Conservation (phyloP, 768 basidiomycete genomes). For the Leccinum aurantiacum region DNA sequence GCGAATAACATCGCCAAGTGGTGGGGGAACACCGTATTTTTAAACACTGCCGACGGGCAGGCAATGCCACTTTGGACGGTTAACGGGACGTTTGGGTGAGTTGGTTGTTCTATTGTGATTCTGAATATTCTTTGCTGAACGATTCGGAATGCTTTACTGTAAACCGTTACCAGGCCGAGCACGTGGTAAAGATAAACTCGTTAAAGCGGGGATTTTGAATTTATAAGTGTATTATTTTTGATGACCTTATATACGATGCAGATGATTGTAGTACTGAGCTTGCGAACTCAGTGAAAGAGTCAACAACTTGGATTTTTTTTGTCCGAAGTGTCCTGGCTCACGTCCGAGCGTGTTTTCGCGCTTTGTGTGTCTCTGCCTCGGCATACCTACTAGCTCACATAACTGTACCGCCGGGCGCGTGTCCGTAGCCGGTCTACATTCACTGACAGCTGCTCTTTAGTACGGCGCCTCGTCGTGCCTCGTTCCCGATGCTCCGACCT, state of each 20-base stretch:
- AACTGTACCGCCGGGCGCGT: too few species aligned
- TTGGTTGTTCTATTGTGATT: background rate
- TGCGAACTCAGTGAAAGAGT: background rate
- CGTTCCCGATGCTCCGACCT: too few species aligned
- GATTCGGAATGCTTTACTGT: conserved; percentile 36
- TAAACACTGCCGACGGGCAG: conserved; percentile 33
- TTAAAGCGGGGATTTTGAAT: background rate
- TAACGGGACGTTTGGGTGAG: conserved; percentile 32
- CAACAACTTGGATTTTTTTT: background rate
- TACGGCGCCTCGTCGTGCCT: too few species aligned
- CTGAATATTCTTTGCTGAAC: background rate
- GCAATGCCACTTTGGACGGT: conserved; percentile 10
- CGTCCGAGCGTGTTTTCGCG: too few species aligned
- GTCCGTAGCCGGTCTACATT: too few species aligned
- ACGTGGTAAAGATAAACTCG: background rate
- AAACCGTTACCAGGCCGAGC: background rate
- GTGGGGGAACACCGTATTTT: conserved; percentile 64
- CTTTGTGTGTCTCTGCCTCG: conserved; percentile 46
- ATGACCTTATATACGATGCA: background rate
- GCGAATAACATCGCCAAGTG: conserved; percentile 52
- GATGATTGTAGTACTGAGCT: background rate
- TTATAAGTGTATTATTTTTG: background rate
- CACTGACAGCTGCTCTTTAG: too few species aligned
- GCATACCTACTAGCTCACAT: conserved; percentile 43
- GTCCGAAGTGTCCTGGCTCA: background rate